phyloP scores from a whole-genome alignment of 78 protist species.

The Dictyostelium capitatum region DNA sequence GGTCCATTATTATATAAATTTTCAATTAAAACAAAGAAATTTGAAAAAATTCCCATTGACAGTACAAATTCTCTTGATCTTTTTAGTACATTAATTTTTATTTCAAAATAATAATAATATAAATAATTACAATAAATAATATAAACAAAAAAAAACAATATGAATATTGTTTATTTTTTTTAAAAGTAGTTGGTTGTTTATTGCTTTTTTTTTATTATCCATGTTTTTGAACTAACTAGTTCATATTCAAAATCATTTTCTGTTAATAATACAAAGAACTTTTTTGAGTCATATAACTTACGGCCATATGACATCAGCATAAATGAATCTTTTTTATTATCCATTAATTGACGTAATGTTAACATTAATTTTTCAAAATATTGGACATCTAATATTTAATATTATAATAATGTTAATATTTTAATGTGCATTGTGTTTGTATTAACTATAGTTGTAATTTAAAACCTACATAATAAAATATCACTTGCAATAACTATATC shows the following conservation, averaged over 20 bases:
- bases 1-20: conserved; percentile 48
- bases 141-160: neutral
- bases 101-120: conserved; percentile 34
- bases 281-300: conserved; percentile 25
- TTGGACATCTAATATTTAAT: conserved; percentile 33
- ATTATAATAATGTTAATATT: neutral
- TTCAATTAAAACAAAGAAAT: conserved; percentile 35
- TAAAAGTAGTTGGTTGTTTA: too few relatives aligned
- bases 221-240: conserved; percentile 10
- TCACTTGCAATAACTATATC: conserved; percentile 69
- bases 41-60: conserved; percentile 35
- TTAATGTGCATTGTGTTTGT: neutral
- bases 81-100: conserved; percentile 41
- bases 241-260: conserved; percentile 64
- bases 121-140: neutral
- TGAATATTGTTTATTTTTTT: neutral
- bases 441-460: too few relatives aligned
- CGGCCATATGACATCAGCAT: conserved; percentile 63
- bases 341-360: conserved; percentile 58
- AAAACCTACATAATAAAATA: conserved; percentile 61
- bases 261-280: conserved; percentile 38
- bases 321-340: conserved; percentile 19
- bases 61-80: conserved; percentile 1
- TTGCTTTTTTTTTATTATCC: conserved; percentile 34
- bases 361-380: conserved; percentile 49